phyloP scores from a whole-genome alignment of 148 eudicot species.

The Rhododendron griersonianum region DNA sequence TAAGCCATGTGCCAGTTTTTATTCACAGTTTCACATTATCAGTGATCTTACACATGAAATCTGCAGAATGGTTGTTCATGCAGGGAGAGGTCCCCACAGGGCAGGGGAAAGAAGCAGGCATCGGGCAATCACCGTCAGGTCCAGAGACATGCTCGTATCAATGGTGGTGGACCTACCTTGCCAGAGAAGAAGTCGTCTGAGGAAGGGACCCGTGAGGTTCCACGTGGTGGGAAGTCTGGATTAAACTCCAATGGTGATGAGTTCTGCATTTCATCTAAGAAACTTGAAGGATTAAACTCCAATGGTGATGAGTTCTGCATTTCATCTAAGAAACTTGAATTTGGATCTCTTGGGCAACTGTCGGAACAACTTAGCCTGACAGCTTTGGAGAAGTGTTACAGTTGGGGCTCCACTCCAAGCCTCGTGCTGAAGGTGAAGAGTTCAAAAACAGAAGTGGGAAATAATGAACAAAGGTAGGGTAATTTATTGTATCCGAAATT shows the following conservation, averaged over 20 bases:
- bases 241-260: conserved; percentile 8
- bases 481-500: neutral
- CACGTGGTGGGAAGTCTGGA: conserved; percentile 12
- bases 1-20: neutral
- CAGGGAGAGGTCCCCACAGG: conserved; percentile 23
- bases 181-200: conserved; percentile 10
- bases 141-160: conserved; percentile 4
- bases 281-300: too few relatives aligned
- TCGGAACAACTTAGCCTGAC: conserved; percentile 13
- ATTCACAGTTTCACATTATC: neutral
- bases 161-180: conserved; percentile 9
- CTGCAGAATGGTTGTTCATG: conserved; percentile 28
- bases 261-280: too few relatives aligned
- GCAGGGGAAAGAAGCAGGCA: conserved; percentile 21
- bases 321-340: conserved; percentile 22
- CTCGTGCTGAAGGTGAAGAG: neutral
- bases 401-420: conserved; percentile 13
- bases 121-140: conserved; percentile 12
- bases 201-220: conserved; percentile 13
- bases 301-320: neutral
- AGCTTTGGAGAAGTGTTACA: conserved; percentile 15
- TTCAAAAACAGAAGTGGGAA: conserved; percentile 9
- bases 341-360: conserved; percentile 39
- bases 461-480: conserved; percentile 22
- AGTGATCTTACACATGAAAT: conserved; percentile 11